phyloP scores from a whole-genome alignment of 345 rosid species.

The Turnera subulata region DNA sequence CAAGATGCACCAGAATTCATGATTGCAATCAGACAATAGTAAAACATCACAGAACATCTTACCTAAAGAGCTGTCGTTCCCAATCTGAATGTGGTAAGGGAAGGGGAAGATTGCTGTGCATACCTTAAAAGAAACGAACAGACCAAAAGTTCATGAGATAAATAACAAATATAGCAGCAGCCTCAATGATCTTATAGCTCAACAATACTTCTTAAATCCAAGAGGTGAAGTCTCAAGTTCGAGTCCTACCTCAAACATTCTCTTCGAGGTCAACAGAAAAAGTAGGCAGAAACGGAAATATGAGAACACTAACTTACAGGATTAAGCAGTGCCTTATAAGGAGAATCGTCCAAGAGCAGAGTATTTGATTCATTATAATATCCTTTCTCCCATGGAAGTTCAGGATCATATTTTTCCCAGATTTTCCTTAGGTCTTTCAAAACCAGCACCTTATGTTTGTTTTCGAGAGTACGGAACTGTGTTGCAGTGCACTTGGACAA shows the following conservation, averaged over 20 bases:
- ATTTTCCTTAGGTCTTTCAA: conserved; percentile 70
- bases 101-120: conserved; percentile 73
- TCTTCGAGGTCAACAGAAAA: too few species aligned
- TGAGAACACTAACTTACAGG: conserved; percentile 53
- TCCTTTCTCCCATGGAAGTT: conserved; percentile 65
- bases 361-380: conserved; percentile 72
- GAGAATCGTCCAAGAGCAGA: conserved; percentile 80
- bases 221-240: too few species aligned
- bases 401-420: conserved; percentile 63
- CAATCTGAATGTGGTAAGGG: conserved; percentile 46
- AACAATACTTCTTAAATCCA: too few species aligned
- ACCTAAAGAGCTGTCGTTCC: conserved; percentile 63
- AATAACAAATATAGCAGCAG: neutral
- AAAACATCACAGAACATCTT: conserved; percentile 4
- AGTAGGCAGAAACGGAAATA: conserved; percentile 2
- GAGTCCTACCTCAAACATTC: too few species aligned
- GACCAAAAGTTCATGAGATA: neutral
- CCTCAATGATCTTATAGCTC: too few species aligned
- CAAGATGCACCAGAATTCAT: too few species aligned
- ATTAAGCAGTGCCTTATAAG: conserved; percentile 89
- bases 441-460: conserved; percentile 58
- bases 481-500: conserved; percentile 59
- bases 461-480: conserved; percentile 51
- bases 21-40: neutral
- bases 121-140: conserved; percentile 33